Evolutionary conservation across 1,139 yeast species (phyloP), one percentile per base, ranked within the genome.

Genomic region (Lodderomyces orthopsilosis): DNA sequence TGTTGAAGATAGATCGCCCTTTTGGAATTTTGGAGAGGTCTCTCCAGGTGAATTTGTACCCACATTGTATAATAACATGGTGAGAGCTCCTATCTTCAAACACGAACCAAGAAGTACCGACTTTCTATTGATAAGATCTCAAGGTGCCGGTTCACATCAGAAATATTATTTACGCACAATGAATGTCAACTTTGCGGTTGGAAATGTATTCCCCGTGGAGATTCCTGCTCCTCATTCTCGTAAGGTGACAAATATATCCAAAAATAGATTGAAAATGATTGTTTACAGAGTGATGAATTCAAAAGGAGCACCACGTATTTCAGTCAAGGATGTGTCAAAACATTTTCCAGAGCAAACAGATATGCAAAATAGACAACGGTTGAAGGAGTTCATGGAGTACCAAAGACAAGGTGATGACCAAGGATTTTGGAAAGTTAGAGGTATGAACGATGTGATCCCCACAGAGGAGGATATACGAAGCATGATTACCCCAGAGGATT

Each of bases 191-290:
- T 93, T 89, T 61, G 82, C 89, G 0, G 96, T 91, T 6, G 99
- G 99, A 1, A 96, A 94, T 59, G 78, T 89, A 0, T 83, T 89
- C 55, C 98, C 98, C 0, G 96, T 90, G 2, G 96, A 90, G 58
- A 85, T 94, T 17, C 98, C 98, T 1, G 98, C 98, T 1, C 98
- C 99, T 1, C 97, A 94, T 61, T 89, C 97, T 1, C 79, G 98
- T 62, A 90, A 90, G 57, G 97, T 91, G 13, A 91, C 98, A 0
- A 86, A 96, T 7, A 91, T 95, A 17, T 83, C 93, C 42, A 91
- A 93, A 58, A 91, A 90, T 57, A 74, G 98, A 48, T 70, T 94
- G 50, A 89, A 88, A 61, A 91, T 94, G 97, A 84, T 93, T 55
- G 98, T 90, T 3, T 91, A 81, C 57, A 78, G 98, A 46, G 88